These are phyloP conservation scores for Scheffersomyces amazonensis DNA, from an alignment of 805 yeast genomes.

Conservation along the genomic window DNA sequence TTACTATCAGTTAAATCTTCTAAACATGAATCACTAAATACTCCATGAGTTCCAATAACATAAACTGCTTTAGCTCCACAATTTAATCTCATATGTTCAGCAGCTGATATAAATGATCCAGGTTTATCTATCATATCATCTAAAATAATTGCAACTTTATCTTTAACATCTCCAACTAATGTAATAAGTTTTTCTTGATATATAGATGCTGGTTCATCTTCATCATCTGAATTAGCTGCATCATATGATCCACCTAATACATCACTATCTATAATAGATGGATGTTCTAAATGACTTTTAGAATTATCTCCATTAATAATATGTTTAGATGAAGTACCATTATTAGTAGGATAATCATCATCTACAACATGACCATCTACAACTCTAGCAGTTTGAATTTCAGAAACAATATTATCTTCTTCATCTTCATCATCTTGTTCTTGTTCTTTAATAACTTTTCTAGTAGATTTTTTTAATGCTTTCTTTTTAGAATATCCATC, in stretches of 20 bases:
- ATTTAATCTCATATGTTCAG: slow-evolving; percentile 92
- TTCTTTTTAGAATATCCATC: slow-evolving; percentile 54
- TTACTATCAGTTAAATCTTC: slow-evolving; percentile 74
- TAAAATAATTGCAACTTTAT: slow-evolving; percentile 85
- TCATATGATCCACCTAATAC: slow-evolving; percentile 82
- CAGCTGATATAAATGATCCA: slow-evolving; percentile 91
- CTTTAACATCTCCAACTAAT: slow-evolving; percentile 91
- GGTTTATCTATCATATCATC: slow-evolving; percentile 99
- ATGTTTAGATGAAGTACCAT: slow-evolving; percentile 5
- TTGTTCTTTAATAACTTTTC: slow-evolving; percentile 45
- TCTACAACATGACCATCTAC: slow-evolving; percentile 97
- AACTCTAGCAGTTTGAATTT: slow-evolving; percentile 92
- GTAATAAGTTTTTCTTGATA: slow-evolving; percentile 86
- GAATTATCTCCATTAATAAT: background rate
- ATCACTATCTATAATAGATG: slow-evolving; percentile 35
- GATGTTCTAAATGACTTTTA: slow-evolving; percentile 1
- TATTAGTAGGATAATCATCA: slow-evolving; percentile 52
- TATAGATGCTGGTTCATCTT: slow-evolving; percentile 64
- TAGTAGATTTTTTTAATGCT: slow-evolving; percentile 30
- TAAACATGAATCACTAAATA: slow-evolving; percentile 83
- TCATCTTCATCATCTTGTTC: slow-evolving; percentile 52
- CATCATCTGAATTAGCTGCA: slow-evolving; percentile 81
- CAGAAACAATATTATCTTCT: slow-evolving; percentile 67
- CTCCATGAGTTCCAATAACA: slow-evolving; percentile 93
- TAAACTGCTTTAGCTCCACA: slow-evolving; percentile 94